phyloP scores from a whole-genome alignment of 228 moss, liverwort and hornwort species.

The Sphagnum fallax region DNA sequence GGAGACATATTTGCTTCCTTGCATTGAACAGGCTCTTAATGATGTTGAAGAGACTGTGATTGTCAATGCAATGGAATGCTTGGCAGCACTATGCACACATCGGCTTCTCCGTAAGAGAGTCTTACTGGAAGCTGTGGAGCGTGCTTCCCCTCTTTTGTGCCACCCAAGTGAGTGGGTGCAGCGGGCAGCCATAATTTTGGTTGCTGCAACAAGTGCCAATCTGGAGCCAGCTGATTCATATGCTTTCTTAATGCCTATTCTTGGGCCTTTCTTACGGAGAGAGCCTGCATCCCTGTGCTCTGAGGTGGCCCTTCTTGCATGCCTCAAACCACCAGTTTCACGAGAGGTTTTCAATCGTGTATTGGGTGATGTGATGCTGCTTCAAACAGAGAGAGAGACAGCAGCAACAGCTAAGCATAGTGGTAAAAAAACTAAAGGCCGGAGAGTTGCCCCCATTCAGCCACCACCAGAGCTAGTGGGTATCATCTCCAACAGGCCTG shows the following conservation, averaged over 20 bases:
- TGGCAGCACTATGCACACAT: constrained; percentile 37
- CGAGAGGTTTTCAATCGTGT: constrained; percentile 46
- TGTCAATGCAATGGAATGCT: constrained; percentile 44
- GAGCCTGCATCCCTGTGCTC: constrained; percentile 49
- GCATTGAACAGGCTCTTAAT: constrained; percentile 49
- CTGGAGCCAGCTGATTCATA: constrained; percentile 39
- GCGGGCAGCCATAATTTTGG: constrained; percentile 40
- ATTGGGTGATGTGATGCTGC: constrained; percentile 28
- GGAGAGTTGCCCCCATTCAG: constrained; percentile 30
- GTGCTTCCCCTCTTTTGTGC: constrained; percentile 42
- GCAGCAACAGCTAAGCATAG: constrained; percentile 6
- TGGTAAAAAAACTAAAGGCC: constrained; percentile 21
- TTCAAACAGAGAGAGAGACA: constrained; percentile 21
- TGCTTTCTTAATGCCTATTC: constrained; percentile 39
- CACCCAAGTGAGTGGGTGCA: constrained; percentile 56
- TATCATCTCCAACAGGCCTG: constrained; percentile 7
- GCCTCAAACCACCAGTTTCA: constrained; percentile 53
- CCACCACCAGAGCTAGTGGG: constrained; percentile 18
- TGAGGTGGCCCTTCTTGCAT: constrained; percentile 34
- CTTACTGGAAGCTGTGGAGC: constrained; percentile 38
- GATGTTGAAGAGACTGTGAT: constrained; percentile 57
- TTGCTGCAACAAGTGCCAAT: constrained; percentile 36
- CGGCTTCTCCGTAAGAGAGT: constrained; percentile 37
- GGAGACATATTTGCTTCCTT: constrained; percentile 42
- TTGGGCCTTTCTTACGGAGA: constrained; percentile 37